Base-by-base conservation (phyloP, 257 asterid species). In the Orobanche coerulescens region DNA sequence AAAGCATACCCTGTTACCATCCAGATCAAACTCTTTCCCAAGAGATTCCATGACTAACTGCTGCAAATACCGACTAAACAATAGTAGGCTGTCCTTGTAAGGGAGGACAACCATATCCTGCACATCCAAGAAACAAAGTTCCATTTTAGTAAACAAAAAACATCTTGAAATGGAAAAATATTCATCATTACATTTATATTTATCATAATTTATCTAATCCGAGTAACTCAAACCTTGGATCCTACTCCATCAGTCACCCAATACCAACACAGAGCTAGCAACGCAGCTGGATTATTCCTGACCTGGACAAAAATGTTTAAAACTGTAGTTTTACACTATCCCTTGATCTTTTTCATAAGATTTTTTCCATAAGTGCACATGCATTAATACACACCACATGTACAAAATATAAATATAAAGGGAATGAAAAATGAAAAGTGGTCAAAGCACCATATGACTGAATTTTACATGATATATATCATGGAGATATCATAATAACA, bases 51-150 rank as follows among this genome's bases (percentile, higher is more conserved):
- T 90, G 74, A 93, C 97, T 74, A 93, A 87, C 78, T 93, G 97
- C 78, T 93, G 99, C 70, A 93, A 73, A 67, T 93, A 93, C 65
- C 97, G 84, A 82, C 97, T 93, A 67, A 93, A 90, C 78, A 93
- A 75, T 66, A 93, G 75, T 22, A 93, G 76, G 73, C 97, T 93
- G 73, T 90, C 99, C 88, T 93, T 93, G 82, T 93, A 93, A 30
- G 99, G 97, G 69, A 93, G 97, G 75, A 93, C 92, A 69, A 93
- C 97, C 99, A 93, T 89, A 82, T 93, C 99, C 99, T 89, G 90
- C 72, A 75, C 61, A 69, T 49, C 34, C 66, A 74, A 14, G 30
- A 44, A 67, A 61, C 19, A 30, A 25, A 47, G 42, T 48, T 13
- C 34, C 42, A 47, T 22, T 57, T 65, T 11, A 19, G 36, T 40